Base-by-base conservation (phyloP, 192 early-diverging fungal species). In the Backusella mclennaniae region DNA sequence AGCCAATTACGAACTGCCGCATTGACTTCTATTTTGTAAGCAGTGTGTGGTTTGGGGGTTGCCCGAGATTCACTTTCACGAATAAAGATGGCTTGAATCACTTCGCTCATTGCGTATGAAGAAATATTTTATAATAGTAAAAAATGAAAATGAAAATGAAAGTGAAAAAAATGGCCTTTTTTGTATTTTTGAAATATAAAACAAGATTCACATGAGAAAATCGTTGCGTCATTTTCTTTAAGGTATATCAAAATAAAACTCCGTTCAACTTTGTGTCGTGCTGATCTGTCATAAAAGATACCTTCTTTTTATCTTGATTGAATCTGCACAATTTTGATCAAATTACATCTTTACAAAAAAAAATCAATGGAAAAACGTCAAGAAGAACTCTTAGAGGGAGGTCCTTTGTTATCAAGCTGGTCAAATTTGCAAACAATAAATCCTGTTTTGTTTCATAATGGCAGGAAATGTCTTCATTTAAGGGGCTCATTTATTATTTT, bases 1-100 rank as follows among this genome's bases (percentile, higher is more conserved):
- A 86, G 89, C 96, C 96, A 97, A 12, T 93, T 90, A 14, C 93
- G 87, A 31, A 94, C 91, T 0, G 94, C 90, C 0, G 91, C 93
- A 70, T 91, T 88, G 14, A 97, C 85, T 44, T 91, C 84, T 39
- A 97, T 79, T 41, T 89, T 88, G 76, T 94, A 97, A 19, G 87
- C 90, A 11, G 88, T 90, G 82, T 94, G 93, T 4, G 88, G 87
- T 74, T 90, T 89, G 33, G 90, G 88, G 46, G 80, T 72, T 19
- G 77, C 49, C 41, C 92, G 82, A 9, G 84, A 85, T 76, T 88
- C 86, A 26, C 85, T 75, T 44, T 84, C 77, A 11, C 85, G 86
- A 63, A 92, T 78, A 67, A 83, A 85, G 53, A 92, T 79, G 26
- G 88, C 86, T 49, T 87, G 87, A 23, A 92, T 86, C 15, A 74